phyloP scores from a whole-genome alignment of 495 filamentous ascomycete genomes.

The Aspergillus hancockii region DNA sequence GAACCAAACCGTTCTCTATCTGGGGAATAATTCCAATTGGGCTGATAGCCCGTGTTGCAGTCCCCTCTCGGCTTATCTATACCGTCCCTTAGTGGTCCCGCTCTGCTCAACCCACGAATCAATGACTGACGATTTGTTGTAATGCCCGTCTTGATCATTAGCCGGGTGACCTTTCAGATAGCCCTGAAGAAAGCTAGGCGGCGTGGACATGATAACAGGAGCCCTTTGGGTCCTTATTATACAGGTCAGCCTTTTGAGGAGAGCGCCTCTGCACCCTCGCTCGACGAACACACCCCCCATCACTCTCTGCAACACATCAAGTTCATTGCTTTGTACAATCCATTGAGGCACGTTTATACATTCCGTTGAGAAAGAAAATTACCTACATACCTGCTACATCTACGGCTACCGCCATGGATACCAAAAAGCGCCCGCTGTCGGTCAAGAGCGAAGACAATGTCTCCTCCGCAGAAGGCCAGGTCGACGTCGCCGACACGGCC shows the following conservation, averaged over 20 bases:
- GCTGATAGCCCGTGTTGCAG: neutral
- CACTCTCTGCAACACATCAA: too few species aligned
- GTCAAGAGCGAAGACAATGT: constrained; percentile 24
- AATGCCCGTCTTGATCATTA: neutral
- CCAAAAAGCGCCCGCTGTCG: constrained; percentile 24
- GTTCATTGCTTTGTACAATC: too few species aligned
- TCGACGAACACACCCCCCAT: neutral
- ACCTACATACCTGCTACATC: neutral
- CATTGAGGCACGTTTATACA: too few species aligned
- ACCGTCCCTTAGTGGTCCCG: neutral
- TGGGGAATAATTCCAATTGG: neutral
- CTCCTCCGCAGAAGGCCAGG: constrained; percentile 35
- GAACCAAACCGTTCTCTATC: neutral
- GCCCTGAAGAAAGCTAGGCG: neutral
- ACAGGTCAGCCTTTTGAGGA: neutral
- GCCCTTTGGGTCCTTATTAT: neutral
- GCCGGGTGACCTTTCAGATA: neutral
- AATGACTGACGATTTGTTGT: neutral
- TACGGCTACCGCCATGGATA: constrained; percentile 18
- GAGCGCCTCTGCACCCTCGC: neutral
- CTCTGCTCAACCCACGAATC: neutral
- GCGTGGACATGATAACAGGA: neutral
- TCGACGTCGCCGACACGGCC: constrained; percentile 26
- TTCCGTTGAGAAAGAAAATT: neutral
- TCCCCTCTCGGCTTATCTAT: neutral